Base-by-base conservation (phyloP, 1,284 basidiomycete genomes). In the Naganishia cerealis region DNA sequence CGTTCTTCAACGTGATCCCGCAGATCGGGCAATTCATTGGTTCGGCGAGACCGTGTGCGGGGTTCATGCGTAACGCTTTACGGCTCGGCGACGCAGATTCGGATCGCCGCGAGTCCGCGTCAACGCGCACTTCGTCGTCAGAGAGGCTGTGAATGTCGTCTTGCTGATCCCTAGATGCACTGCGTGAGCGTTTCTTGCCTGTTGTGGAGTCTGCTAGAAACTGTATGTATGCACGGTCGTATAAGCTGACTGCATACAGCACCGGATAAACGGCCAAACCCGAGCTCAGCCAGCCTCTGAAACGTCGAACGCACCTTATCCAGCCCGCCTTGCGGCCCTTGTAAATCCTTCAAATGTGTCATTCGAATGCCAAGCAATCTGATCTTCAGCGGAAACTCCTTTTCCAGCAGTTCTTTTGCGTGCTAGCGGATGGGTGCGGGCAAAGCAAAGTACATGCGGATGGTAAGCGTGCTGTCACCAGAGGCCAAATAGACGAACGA, bases 281-380 rank as follows among this genome's bases (percentile, higher is more conserved):
- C 16, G n/a, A 15, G 13, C 21, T 24, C 7, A 50, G 46, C n/a
- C 9, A 21, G 21, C 21, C 6, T 50, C 15, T 1, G 8, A 9
- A n/a, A 8, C 38, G 0, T 33, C 29, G 29, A 33, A 42, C 61
- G 53, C 21, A 63, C 61, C 61, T 63, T 63, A 24, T 63, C 61
- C 50, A 63, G 15, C 24, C 61, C 61, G 15, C 61, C 50, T 33
- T 63, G 61, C 24, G 50, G 61, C 9, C 61, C 61, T 10, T 63
- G 78, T 33, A 94, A 79, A 78, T 95, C 92, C 75, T 90, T 91
- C 67, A 95, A 81, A 70, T 90, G 92, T 2, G 91, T 92, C 26
- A 93, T 83, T 55, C 92, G 84, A 29, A 95, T 81, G 2, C 92
- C 92, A 67, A 95, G 88, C 4, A 95, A 83, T 50, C 92, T 85